Evolutionary conservation across 768 basidiomycete species (phyloP).

Genomic region (Pisolithus orientalis): DNA sequence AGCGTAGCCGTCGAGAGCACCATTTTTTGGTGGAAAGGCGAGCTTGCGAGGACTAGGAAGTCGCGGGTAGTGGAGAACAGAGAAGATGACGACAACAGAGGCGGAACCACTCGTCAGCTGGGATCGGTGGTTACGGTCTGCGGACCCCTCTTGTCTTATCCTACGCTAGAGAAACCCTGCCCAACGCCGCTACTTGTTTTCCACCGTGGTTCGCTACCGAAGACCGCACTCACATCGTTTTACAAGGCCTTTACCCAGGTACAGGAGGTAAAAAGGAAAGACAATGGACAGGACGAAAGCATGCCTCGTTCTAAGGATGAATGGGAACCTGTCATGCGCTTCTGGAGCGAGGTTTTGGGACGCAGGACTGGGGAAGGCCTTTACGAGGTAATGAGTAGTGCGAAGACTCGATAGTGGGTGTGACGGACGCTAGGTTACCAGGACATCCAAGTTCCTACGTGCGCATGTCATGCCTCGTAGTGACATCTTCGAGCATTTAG

Average conservation of each 20-base stretch:
- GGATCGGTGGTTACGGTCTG: conserved; percentile 65
- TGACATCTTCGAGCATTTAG: no score
- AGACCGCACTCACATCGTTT: conserved; percentile 44
- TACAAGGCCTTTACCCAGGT: conserved; percentile 53
- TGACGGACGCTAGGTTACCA: no score
- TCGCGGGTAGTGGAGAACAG: conserved; percentile 2
- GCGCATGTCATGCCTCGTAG: no score
- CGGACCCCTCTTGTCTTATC: conserved; percentile 75
- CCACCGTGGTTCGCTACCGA: conserved; percentile 43
- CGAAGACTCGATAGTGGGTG: not conserved
- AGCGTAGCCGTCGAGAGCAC: conserved; percentile 67
- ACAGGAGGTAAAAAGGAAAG: conserved; percentile 42
- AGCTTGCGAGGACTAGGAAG: conserved; percentile 11
- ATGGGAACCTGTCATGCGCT: conserved; percentile 81
- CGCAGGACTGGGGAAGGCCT: conserved; percentile 54
- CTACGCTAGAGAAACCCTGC: conserved; percentile 46
- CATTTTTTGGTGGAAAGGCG: conserved; percentile 47
- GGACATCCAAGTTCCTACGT: no score
- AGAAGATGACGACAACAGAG: conserved; percentile 1
- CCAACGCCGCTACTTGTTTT: conserved; percentile 60
- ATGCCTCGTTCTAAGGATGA: conserved; percentile 77
- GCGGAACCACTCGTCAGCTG: conserved; percentile 28
- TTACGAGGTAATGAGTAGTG: conserved; percentile 57
- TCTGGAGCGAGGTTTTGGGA: conserved; percentile 70
- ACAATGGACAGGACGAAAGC: conserved; percentile 32